phyloP scores from a whole-genome alignment of 2,329 filamentous ascomycete species.

The Zymoseptoria ardabiliae region DNA sequence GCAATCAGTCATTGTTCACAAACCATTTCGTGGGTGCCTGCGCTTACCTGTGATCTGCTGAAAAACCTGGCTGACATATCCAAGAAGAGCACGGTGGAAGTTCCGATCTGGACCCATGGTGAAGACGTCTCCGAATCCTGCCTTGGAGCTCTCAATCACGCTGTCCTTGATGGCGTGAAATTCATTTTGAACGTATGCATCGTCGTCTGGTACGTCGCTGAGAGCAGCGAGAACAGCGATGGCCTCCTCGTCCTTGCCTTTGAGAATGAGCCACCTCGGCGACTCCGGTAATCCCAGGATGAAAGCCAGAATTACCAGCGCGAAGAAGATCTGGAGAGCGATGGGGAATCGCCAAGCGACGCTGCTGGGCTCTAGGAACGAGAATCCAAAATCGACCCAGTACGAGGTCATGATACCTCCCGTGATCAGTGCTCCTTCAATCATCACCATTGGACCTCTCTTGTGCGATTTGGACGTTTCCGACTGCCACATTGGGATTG shows the following conservation, averaged over 20 bases:
- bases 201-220: conserved; percentile 32
- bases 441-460: conserved; percentile 31
- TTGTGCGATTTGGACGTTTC: conserved; percentile 42
- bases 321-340: conserved; percentile 47
- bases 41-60: conserved; percentile 36
- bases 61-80: conserved; percentile 40
- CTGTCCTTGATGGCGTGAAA: conserved; percentile 31
- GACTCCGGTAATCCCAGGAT: conserved; percentile 41
- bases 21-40: conserved; percentile 15
- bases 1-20: not conserved
- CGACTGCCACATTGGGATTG: conserved; percentile 44
- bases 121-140: conserved; percentile 26
- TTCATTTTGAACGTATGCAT: conserved; percentile 19
- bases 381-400: conserved; percentile 45
- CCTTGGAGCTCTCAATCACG: conserved; percentile 29
- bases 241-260: conserved; percentile 29
- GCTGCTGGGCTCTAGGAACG: conserved; percentile 29
- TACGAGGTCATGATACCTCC: conserved; percentile 30
- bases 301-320: conserved; percentile 36
- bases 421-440: conserved; percentile 43
- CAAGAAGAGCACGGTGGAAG: conserved; percentile 38
- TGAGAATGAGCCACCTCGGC: conserved; percentile 35
- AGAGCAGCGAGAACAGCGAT: conserved; percentile 25
- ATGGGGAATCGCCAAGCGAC: conserved; percentile 47
- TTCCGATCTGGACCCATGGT: conserved; percentile 36